phyloP scores from a whole-genome alignment of 78 protist species.

The Creolimax fragrantissima region DNA sequence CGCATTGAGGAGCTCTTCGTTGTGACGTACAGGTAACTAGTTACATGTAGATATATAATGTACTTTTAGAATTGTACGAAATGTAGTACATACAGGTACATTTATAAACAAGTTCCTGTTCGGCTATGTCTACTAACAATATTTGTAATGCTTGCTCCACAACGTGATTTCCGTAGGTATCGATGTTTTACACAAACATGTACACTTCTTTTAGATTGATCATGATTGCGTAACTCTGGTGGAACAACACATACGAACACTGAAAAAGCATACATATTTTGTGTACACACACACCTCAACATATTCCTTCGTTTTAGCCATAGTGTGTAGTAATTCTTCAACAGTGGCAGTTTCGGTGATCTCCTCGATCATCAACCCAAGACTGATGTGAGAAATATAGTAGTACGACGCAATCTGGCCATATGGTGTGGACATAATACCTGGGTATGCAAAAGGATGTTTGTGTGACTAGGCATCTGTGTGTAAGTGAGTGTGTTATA shows the following conservation, averaged over 20 bases:
- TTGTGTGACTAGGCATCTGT: neutral
- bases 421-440: slow-evolving; percentile 20
- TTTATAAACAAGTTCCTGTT: no score
- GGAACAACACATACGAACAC: no score
- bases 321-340: slow-evolving; percentile 34
- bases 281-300: slow-evolving; percentile 51
- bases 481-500: neutral
- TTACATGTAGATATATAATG: no score
- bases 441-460: neutral
- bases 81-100: no score
- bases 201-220: no score
- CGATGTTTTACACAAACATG: no score
- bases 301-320: slow-evolving; percentile 65
- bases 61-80: neutral
- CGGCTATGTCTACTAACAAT: no score
- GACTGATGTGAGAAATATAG: slow-evolving; percentile 79
- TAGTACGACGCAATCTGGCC: slow-evolving; percentile 92
- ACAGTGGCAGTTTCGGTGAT: slow-evolving; percentile 16
- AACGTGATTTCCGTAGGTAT: no score
- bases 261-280: neutral
- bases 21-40: slow-evolving; percentile 92
- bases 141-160: no score
- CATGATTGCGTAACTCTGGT: no score
- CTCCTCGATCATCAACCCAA: slow-evolving; percentile 40
- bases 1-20: slow-evolving; percentile 88